phyloP scores from a whole-genome alignment of 1,284 basidiomycete species.

The Cutaneotrichosporon dermatis region DNA sequence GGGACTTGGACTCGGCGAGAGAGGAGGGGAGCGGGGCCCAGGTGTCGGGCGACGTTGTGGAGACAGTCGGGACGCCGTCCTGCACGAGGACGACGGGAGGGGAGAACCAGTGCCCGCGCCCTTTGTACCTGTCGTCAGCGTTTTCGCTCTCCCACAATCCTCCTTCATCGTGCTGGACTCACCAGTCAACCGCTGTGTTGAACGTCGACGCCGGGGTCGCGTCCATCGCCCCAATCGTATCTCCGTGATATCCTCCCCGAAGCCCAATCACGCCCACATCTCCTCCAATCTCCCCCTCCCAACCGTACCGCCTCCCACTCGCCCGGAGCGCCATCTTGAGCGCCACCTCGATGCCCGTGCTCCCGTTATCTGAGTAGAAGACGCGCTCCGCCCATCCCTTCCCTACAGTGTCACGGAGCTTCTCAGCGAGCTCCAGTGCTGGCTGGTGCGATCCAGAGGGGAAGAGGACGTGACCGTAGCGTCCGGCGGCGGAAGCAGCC shows the following conservation, averaged over 20 bases:
- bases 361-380: conserved; percentile 92
- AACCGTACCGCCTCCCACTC: conserved; percentile 55
- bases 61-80: conserved; percentile 61
- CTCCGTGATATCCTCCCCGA: conserved; percentile 93
- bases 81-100: conserved; percentile 71
- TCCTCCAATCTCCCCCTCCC: conserved; percentile 39
- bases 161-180: background rate
- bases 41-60: conserved; percentile 50
- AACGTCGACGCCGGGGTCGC: conserved; percentile 83
- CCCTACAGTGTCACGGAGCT: conserved; percentile 51
- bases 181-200: conserved; percentile 80
- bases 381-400: conserved; percentile 84
- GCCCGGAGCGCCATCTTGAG: conserved; percentile 93
- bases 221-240: conserved; percentile 97
- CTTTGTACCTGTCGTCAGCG: conserved; percentile 56
- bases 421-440: conserved; percentile 57
- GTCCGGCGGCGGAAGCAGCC: conserved; percentile 81
- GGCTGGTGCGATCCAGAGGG: conserved; percentile 82
- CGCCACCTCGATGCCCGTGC: conserved; percentile 92
- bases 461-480: conserved; percentile 97
- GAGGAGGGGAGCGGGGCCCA: conserved; percentile 31
- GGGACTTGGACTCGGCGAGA: conserved; percentile 5
- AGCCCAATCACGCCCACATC: conserved; percentile 78
- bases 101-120: conserved; percentile 90
- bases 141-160: too few species aligned